These are phyloP conservation scores for Isoetes engelmannii DNA, from an alignment of 83 land plant species.

Conservation along the genomic window DNA sequence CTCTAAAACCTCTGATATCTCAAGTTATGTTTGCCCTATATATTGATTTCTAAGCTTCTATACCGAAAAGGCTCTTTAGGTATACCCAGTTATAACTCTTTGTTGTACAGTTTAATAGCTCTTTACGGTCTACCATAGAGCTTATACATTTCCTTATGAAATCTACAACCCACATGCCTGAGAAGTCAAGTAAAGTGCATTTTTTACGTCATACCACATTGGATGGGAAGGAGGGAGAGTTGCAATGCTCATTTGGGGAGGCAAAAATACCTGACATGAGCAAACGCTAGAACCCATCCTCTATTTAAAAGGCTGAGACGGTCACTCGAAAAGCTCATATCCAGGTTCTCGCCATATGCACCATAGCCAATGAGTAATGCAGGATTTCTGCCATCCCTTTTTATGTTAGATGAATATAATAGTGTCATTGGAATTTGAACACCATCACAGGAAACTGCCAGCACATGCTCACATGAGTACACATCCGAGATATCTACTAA, in stretches of 20 bases:
- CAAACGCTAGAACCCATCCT: slow-evolving; percentile 92
- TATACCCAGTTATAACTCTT: too few relatives aligned
- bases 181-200: too few relatives aligned
- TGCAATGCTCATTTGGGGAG: slow-evolving; percentile 17
- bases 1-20: too few relatives aligned
- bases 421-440: slow-evolving; percentile 66
- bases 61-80: too few relatives aligned
- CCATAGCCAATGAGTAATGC: slow-evolving; percentile 92
- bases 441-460: slow-evolving; percentile 66
- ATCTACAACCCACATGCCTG: too few relatives aligned
- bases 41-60: too few relatives aligned
- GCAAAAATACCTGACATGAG: slow-evolving; percentile 99
- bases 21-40: too few relatives aligned
- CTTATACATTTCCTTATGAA: too few relatives aligned
- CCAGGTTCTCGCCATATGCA: slow-evolving; percentile 84
- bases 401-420: slow-evolving; percentile 37
- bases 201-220: too few relatives aligned
- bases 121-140: too few relatives aligned
- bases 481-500: slow-evolving; percentile 40
- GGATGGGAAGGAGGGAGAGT: neutral
- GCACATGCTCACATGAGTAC: slow-evolving; percentile 50
- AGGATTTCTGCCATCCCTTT: slow-evolving; percentile 49
- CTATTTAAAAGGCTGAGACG: slow-evolving; percentile 78
- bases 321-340: slow-evolving; percentile 69
- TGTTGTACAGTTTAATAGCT: too few relatives aligned